Evolutionary conservation across 2,329 filamentous ascomycete species (phyloP).

Genomic region (Monilinia vaccinii-corymbosi): DNA sequence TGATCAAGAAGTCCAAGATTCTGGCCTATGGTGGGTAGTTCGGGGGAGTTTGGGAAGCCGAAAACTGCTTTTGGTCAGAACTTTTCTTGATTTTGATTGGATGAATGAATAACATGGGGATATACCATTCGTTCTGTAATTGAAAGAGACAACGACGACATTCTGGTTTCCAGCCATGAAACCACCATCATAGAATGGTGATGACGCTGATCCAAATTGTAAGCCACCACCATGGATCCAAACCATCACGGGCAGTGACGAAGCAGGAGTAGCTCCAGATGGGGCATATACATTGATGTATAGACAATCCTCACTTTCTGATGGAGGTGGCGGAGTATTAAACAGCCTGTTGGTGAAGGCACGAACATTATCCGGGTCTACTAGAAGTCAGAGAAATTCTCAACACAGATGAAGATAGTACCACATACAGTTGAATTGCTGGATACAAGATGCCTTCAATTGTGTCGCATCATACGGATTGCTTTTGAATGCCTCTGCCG

Average conservation of each 20-base stretch:
- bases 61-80: background rate
- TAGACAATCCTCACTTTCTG: conserved; percentile 50
- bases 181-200: conserved; percentile 14
- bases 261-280: background rate
- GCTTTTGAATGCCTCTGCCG: background rate
- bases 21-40: background rate
- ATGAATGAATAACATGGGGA: accelerated
- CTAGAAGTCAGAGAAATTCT: background rate
- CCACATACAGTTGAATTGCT: conserved; percentile 4
- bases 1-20: conserved; percentile 70
- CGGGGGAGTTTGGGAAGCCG: conserved; percentile 6
- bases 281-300: conserved; percentile 53
- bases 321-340: background rate
- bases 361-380: background rate
- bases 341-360: background rate
- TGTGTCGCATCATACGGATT: conserved; percentile 3
- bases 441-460: background rate
- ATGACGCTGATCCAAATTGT: conserved; percentile 10
- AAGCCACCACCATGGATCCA: conserved; percentile 59
- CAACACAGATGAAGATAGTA: too few species aligned
- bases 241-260: conserved; percentile 47
- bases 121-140: conserved; percentile 11
- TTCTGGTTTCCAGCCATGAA: conserved; percentile 14
- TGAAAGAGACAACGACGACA: conserved; percentile 16
- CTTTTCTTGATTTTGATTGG: background rate